Percentiles rank a stretch among this genome's conserved stretches.
Evolutionary conservation across 2,329 filamentous ascomycete genomes (phyloP).

Genomic region (Metarhizium sp.): DNA sequence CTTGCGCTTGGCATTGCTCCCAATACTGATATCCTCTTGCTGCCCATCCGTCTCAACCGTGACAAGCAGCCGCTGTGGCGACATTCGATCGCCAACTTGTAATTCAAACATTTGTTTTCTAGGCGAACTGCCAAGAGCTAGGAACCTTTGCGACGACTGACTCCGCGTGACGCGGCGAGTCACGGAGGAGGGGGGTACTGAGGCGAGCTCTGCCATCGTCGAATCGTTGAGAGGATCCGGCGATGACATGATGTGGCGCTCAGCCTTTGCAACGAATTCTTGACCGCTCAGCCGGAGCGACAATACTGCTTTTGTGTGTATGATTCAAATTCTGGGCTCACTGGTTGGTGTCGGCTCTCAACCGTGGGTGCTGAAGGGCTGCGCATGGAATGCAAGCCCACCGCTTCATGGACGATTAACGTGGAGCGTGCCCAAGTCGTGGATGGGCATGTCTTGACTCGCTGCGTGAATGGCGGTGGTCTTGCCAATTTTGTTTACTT

Average conservation of each 20-base stretch:
- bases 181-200: slow-evolving; percentile 24
- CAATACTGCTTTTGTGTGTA: slow-evolving; percentile 15
- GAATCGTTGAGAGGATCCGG: slow-evolving; percentile 40
- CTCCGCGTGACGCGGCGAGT: slow-evolving; percentile 35
- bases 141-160: slow-evolving; percentile 28
- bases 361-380: neutral
- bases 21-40: slow-evolving; percentile 13
- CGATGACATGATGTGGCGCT: slow-evolving; percentile 33
- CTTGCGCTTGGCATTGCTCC: slow-evolving; percentile 25
- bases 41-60: slow-evolving; percentile 36
- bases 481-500: slow-evolving; percentile 20
- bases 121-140: slow-evolving; percentile 33
- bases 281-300: slow-evolving; percentile 12
- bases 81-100: slow-evolving; percentile 39
- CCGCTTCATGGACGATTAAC: slow-evolving; percentile 9
- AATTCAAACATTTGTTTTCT: slow-evolving; percentile 49
- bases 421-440: neutral
- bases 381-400: slow-evolving; percentile 2
- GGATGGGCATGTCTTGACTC: neutral
- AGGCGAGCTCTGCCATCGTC: slow-evolving; percentile 21
- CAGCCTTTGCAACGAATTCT: neutral
- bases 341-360: neutral
- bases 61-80: slow-evolving; percentile 43
- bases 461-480: slow-evolving; percentile 1
- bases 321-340: neutral